Percentiles rank a stretch among this genome's conserved stretches.
Conservation (phyloP, 495 filamentous ascomycete species). For the Aspergillus cavernicola region DNA sequence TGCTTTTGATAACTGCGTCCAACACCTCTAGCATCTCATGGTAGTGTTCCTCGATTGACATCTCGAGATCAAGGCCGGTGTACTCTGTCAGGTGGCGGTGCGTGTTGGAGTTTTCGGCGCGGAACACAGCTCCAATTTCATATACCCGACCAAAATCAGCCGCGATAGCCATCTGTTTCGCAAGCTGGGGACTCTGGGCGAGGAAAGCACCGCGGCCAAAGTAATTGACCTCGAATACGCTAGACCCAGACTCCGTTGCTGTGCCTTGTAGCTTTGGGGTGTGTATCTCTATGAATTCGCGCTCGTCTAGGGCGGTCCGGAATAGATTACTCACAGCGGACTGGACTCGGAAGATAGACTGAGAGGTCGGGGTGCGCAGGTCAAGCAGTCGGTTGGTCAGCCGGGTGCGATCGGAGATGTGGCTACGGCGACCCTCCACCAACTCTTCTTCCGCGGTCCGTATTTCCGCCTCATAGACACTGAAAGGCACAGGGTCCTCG, state of each 20-base stretch:
- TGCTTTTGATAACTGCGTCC: slow-evolving; percentile 75
- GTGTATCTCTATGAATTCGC: slow-evolving; percentile 83
- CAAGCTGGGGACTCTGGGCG: slow-evolving; percentile 88
- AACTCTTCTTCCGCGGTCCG: slow-evolving; percentile 43
- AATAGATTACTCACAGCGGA: slow-evolving; percentile 76
- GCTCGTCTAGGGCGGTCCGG: slow-evolving; percentile 64
- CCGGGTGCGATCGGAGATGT: slow-evolving; percentile 69
- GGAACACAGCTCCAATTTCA: slow-evolving; percentile 84
- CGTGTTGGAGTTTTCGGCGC: slow-evolving; percentile 92
- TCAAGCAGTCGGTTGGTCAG: slow-evolving; percentile 83
- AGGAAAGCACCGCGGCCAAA: slow-evolving; percentile 79
- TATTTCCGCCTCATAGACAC: slow-evolving; percentile 61
- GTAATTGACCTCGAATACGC: slow-evolving; percentile 85
- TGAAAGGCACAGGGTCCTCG: slow-evolving; percentile 59
- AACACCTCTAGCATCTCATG: slow-evolving; percentile 74
- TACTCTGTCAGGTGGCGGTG: slow-evolving; percentile 95
- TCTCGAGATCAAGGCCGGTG: slow-evolving; percentile 91
- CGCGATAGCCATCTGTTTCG: slow-evolving; percentile 91
- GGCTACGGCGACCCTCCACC: slow-evolving; percentile 43
- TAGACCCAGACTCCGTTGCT: slow-evolving; percentile 86
- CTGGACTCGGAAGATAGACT: slow-evolving; percentile 78
- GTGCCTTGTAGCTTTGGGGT: slow-evolving; percentile 83
- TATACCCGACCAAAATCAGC: slow-evolving; percentile 86
- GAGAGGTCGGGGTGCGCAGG: slow-evolving; percentile 77
- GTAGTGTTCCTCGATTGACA: slow-evolving; percentile 90